Evolutionary conservation across 2,329 filamentous ascomycete species (phyloP).

Genomic region (Botryotinia narcissicola): DNA sequence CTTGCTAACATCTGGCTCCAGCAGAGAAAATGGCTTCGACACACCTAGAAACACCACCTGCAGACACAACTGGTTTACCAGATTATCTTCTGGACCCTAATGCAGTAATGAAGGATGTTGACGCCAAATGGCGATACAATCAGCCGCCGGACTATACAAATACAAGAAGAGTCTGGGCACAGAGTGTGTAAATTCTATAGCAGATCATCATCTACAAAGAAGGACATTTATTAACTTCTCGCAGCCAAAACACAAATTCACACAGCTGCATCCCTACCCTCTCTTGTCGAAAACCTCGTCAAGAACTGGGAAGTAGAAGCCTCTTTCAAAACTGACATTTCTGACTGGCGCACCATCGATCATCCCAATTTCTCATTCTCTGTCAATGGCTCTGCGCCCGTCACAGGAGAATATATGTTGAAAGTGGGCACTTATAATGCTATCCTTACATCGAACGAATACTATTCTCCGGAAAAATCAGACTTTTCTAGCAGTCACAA

Average conservation of each 20-base stretch:
- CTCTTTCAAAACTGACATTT: slow-evolving; percentile 60
- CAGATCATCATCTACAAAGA: not conserved
- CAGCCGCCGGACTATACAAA: slow-evolving; percentile 62
- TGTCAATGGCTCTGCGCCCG: slow-evolving; percentile 58
- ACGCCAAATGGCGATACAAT: slow-evolving; percentile 58
- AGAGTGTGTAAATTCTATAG: slow-evolving; percentile 48
- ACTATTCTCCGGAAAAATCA: slow-evolving; percentile 59
- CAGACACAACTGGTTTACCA: slow-evolving; percentile 39
- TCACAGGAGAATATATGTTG: slow-evolving; percentile 62
- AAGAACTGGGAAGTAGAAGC: slow-evolving; percentile 74
- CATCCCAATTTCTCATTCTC: slow-evolving; percentile 58
- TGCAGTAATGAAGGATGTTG: slow-evolving; percentile 54
- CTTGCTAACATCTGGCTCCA: not conserved
- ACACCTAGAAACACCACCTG: slow-evolving; percentile 8
- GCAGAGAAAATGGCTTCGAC: slow-evolving; percentile 8
- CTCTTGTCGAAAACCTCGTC: slow-evolving; percentile 66
- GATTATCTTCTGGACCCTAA: slow-evolving; percentile 60
- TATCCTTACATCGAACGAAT: slow-evolving; percentile 61
- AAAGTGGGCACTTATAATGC: slow-evolving; percentile 68
- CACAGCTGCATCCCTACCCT: slow-evolving; percentile 53
- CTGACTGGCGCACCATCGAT: slow-evolving; percentile 66
- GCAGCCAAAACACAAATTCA: slow-evolving; percentile 58
- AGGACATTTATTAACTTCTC: not conserved
- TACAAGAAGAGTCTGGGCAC: slow-evolving; percentile 56
- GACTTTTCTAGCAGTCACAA: slow-evolving; percentile 66